phyloP scores from a whole-genome alignment of 1,139 yeast genomes.

The Saccharomyces pastorianus region DNA sequence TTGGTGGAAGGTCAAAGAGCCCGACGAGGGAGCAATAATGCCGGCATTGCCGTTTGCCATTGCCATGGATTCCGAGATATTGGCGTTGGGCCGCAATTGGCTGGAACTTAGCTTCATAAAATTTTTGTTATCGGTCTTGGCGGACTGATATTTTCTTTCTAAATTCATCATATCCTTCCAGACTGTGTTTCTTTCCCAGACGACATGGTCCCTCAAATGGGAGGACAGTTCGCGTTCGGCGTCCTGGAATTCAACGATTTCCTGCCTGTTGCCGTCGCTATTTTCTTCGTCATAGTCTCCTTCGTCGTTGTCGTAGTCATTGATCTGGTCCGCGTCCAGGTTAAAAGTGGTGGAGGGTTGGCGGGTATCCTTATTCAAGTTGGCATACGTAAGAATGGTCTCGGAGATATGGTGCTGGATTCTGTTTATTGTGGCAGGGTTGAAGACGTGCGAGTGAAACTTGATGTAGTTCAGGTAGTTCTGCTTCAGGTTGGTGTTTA shows the following conservation, averaged over 20 bases:
- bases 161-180: constrained; percentile 94
- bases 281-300: neutral
- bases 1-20: constrained; percentile 9
- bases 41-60: neutral
- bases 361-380: constrained; percentile 30
- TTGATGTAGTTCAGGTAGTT: constrained; percentile 41
- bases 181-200: constrained; percentile 95
- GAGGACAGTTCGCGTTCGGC: constrained; percentile 65
- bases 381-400: constrained; percentile 37
- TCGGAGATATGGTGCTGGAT: constrained; percentile 40
- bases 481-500: constrained; percentile 51
- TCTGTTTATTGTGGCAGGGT: constrained; percentile 37
- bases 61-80: neutral
- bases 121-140: constrained; percentile 33
- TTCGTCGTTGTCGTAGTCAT: neutral
- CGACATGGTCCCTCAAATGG: constrained; percentile 82
- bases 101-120: neutral
- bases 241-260: constrained; percentile 16
- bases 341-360: constrained; percentile 7
- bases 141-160: constrained; percentile 63
- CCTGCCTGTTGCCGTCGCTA: constrained; percentile 1
- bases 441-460: constrained; percentile 41
- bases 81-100: neutral
- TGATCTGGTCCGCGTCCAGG: constrained; percentile 8
- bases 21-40: neutral